Evolutionary conservation across 306 rosid species (phyloP).

Genomic region (Corylus heterophylla): DNA sequence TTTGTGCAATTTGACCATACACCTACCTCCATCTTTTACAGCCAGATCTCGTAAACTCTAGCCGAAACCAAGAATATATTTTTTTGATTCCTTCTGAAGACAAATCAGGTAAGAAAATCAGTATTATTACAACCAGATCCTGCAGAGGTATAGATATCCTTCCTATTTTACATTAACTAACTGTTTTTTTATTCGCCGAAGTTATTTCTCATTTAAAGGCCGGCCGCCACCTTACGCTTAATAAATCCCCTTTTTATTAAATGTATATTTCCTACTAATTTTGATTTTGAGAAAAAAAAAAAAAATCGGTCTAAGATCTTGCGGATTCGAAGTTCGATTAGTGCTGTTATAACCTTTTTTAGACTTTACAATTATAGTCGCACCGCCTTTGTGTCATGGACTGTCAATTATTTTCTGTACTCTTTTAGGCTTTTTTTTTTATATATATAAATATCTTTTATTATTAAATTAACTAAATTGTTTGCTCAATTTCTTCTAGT

Average conservation of each 20-base stretch:
- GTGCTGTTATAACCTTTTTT: background rate
- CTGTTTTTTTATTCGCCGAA: background rate
- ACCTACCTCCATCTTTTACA: background rate
- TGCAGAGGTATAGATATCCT: background rate
- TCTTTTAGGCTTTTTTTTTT: background rate
- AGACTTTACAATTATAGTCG: background rate
- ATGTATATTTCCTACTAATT: background rate
- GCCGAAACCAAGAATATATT: background rate
- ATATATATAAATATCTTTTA: background rate
- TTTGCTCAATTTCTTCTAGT: background rate
- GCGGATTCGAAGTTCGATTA: background rate
- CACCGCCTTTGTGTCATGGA: background rate
- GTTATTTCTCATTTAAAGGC: background rate
- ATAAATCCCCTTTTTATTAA: background rate
- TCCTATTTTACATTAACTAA: background rate
- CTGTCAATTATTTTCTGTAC: background rate
- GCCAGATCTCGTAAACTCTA: slow-evolving; percentile 1
- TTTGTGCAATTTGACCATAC: background rate
- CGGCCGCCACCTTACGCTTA: background rate
- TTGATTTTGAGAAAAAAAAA: background rate
- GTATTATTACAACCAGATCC: background rate
- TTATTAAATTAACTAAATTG: background rate
- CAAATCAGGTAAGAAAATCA: slow-evolving; percentile 3
- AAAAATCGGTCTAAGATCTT: background rate
- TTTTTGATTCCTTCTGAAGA: background rate